Base-by-base conservation (phyloP, 2,329 filamentous ascomycete genomes). In the Botrytis elliptica region DNA sequence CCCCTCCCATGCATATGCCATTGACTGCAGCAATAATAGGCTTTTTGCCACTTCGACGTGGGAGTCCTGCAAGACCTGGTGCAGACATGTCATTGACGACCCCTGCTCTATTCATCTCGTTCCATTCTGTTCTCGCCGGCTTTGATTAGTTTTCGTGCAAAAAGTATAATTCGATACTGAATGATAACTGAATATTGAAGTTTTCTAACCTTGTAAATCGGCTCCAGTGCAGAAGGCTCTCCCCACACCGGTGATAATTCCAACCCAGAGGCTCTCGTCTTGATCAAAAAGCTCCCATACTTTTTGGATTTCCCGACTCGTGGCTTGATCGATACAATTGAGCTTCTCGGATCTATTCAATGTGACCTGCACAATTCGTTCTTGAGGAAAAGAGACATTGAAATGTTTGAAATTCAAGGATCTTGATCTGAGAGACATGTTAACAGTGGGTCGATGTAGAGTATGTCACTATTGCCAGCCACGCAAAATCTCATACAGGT, bases 11-110 rank as follows among this genome's bases (percentile, higher is more conserved):
- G 70, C 90, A 92, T 40, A 91, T 84, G 12, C 92, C 92, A 79
- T 94, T 92, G 36, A 94, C 90, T 1, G 92, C 92, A 0, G 90
- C 91, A 55, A 94, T 86, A 75, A 95, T 86, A 18, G 92, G 92
- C 79, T 94, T 95, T 81, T 88, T 89, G 71, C 91, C 91, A 18
- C 82, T 81, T 20, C 89, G 83, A 59, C 86, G 83, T 59, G 86
- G 88, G 22, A 91, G 79, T 0, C 88, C 89, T 55, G 83, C 85
- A 44, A 73, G 67, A 25, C 72, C 72, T 38, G 68, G 68, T 46
- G 84, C 80, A 1, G 83, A 70, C 72, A 71, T 76, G 57, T 72
- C 60, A 68, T 76, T 76, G 40, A 76, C 66, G 12, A 76, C 67
- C 36, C 75, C 74, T 36, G 75, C 70, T 38, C 70, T 68, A 36